Evolutionary conservation across 257 asterid genomes (phyloP).

Genomic region (Coffea eugenioides): DNA sequence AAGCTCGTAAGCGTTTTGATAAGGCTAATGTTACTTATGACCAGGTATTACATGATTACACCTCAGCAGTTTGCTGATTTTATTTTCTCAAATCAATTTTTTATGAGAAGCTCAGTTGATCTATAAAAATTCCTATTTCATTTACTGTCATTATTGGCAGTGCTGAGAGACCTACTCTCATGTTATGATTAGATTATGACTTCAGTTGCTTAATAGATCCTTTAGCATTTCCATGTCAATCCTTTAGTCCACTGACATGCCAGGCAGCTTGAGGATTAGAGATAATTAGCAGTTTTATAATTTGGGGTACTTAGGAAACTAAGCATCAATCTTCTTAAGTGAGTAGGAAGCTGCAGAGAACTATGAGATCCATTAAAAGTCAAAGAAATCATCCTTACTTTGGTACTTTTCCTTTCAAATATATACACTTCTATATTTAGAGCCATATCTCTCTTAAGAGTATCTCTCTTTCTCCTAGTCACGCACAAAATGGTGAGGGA

Average conservation of each 20-base stretch:
- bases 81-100: background rate
- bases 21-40: slow-evolving; percentile 84
- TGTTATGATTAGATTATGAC: background rate
- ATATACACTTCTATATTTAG: background rate
- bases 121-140: background rate
- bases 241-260: background rate
- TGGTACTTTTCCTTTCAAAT: background rate
- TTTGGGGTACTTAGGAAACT: background rate
- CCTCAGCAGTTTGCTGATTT: background rate
- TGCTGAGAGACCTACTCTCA: background rate
- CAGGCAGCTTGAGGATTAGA: background rate
- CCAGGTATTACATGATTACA: slow-evolving; percentile 48
- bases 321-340: background rate
- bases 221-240: background rate
- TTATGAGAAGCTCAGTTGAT: background rate
- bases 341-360: background rate
- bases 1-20: slow-evolving; percentile 96
- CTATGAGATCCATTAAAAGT: background rate
- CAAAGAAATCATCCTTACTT: background rate
- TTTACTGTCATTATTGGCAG: background rate
- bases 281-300: background rate
- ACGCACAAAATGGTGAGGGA: background rate
- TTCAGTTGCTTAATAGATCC: background rate
- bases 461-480: background rate
- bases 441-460: too few species aligned